phyloP scores from a whole-genome alignment of 225 moss, liverwort and hornwort species.

The Bryum argenteum region DNA sequence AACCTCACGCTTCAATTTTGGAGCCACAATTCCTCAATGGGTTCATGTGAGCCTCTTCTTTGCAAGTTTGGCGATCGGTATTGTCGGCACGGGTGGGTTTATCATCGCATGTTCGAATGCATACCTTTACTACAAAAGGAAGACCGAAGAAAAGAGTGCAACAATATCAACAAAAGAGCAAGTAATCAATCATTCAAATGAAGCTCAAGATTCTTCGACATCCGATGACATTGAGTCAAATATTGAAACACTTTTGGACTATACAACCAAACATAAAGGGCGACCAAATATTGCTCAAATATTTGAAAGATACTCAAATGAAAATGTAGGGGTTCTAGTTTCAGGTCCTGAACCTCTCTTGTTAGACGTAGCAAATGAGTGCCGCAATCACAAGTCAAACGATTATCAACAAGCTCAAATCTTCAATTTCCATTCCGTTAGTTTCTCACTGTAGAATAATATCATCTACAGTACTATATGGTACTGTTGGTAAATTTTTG shows the following conservation, averaged over 20 bases:
- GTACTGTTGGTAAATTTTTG: too few relatives aligned
- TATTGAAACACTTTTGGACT: not conserved
- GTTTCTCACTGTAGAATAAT: not conserved
- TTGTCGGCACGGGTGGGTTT: not conserved
- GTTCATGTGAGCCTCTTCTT: constrained; percentile 2
- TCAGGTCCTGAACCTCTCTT: not conserved
- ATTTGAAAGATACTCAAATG: not conserved
- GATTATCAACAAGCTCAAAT: not conserved
- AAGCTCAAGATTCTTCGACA: not conserved
- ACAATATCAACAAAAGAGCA: not conserved
- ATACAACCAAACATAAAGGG: not conserved
- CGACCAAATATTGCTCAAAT: not conserved
- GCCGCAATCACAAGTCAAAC: not conserved
- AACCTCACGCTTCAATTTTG: not conserved
- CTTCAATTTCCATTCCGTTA: not conserved
- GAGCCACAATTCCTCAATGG: not conserved
- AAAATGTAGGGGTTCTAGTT: constrained; percentile 13
- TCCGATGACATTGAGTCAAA: not conserved
- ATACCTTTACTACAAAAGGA: not conserved
- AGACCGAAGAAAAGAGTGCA: not conserved
- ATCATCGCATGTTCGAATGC: not conserved
- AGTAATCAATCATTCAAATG: not conserved
- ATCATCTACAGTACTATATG: too few relatives aligned
- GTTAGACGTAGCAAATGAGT: not conserved
- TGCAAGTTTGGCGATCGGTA: not conserved